Evolutionary conservation across 2,329 filamentous ascomycete genomes (phyloP).

Genomic region (Alternaria burnsii): DNA sequence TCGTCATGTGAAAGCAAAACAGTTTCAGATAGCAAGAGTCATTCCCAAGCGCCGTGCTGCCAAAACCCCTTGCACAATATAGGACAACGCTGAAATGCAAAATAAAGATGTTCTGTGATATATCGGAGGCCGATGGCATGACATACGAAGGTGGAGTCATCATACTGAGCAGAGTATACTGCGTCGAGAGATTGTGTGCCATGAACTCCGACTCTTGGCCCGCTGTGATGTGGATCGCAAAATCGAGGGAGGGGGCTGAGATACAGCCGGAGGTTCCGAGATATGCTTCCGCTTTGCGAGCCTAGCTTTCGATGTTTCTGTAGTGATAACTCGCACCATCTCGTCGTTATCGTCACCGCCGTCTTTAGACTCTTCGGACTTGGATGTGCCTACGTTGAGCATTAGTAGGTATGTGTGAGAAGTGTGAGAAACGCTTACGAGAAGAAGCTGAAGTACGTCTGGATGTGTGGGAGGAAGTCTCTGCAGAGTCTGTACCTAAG

Average conservation of each 20-base stretch:
- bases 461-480: constrained; percentile 16
- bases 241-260: neutral
- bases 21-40: neutral
- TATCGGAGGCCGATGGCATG: neutral
- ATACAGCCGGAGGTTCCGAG: neutral
- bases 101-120: neutral
- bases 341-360: constrained; percentile 8
- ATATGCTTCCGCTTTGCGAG: constrained; percentile 5
- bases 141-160: neutral
- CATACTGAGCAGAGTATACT: constrained; percentile 20
- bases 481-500: constrained; percentile 9
- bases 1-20: constrained; percentile 10
- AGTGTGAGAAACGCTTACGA: constrained; percentile 3
- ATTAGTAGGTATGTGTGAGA: neutral
- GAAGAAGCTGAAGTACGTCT: constrained; percentile 18
- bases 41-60: neutral
- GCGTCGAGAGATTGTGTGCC: constrained; percentile 12
- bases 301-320: neutral
- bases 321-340: constrained; percentile 8
- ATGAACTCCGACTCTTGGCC: constrained; percentile 12
- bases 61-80: neutral
- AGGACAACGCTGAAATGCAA: constrained; percentile 2
- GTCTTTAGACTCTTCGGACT: constrained; percentile 7
- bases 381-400: constrained; percentile 8
- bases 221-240: constrained; percentile 8